These are phyloP conservation scores for Crithidia mellificae DNA, from an alignment of 208 protist species.

Conservation along the genomic window DNA sequence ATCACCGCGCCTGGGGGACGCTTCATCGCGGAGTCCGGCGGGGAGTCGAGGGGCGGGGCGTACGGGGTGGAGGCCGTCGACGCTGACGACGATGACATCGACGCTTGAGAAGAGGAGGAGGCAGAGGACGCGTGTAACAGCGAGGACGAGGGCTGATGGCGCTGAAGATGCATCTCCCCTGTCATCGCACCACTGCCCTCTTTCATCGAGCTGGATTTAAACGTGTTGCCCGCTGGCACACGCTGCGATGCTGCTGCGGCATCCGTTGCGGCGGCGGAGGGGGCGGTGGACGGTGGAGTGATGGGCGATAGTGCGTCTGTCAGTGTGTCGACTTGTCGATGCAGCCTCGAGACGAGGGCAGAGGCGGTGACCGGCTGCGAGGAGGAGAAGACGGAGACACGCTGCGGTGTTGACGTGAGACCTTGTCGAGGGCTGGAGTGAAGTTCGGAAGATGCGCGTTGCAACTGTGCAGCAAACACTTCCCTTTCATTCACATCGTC, in stretches of 20 bases:
- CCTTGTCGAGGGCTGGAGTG: background rate
- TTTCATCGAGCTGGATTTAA: background rate
- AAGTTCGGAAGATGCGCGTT: background rate
- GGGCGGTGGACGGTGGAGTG: background rate
- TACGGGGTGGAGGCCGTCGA: constrained; percentile 2
- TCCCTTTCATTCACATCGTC: too few relatives aligned
- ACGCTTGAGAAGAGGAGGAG: background rate
- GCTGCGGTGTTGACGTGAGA: background rate
- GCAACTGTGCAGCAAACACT: too few relatives aligned
- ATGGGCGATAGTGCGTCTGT: background rate
- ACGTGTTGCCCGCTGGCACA: background rate
- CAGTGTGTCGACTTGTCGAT: background rate
- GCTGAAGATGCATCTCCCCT: too few relatives aligned
- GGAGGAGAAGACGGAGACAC: background rate
- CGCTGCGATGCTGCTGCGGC: background rate
- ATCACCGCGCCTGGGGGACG: constrained; percentile 3
- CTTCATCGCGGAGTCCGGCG: constrained; percentile 20
- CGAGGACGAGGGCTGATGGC: background rate
- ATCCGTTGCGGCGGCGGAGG: too few relatives aligned
- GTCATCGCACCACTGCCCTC: background rate
- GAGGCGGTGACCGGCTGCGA: background rate
- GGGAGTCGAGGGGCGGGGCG: constrained; percentile 3
- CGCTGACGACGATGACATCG: background rate
- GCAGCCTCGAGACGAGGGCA: background rate
- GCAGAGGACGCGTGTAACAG: too few relatives aligned